Evolutionary conservation across 2,329 filamentous ascomycete species (phyloP).

Genomic region (Verticillium tricorpus): DNA sequence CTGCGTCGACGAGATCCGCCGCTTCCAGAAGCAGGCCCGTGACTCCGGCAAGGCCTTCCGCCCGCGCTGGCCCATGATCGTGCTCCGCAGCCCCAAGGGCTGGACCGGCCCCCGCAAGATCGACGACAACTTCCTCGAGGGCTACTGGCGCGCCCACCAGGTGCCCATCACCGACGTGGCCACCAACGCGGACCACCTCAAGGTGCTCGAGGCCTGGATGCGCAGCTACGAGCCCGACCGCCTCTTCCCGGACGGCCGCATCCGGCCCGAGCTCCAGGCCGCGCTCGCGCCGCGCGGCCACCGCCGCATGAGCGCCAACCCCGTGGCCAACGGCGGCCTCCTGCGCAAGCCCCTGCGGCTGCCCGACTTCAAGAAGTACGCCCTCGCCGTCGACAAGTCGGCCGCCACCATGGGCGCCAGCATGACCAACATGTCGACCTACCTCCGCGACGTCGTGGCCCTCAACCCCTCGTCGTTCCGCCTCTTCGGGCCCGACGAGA

Average conservation of each 20-base stretch:
- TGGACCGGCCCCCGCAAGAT: constrained; percentile 74
- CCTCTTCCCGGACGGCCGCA: constrained; percentile 60
- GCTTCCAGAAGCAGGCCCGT: constrained; percentile 67
- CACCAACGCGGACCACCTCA: constrained; percentile 60
- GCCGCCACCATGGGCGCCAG: constrained; percentile 54
- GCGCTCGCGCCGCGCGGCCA: constrained; percentile 58
- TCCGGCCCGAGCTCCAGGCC: constrained; percentile 57
- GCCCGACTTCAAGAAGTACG: constrained; percentile 67
- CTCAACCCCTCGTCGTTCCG: constrained; percentile 66
- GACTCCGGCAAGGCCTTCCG: constrained; percentile 65
- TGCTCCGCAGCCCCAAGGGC: constrained; percentile 73
- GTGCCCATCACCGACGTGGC: constrained; percentile 69
- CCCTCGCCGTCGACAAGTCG: constrained; percentile 55
- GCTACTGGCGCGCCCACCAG: constrained; percentile 78
- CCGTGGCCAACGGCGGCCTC: constrained; percentile 66
- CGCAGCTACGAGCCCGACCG: constrained; percentile 69
- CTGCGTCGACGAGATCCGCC: constrained; percentile 64
- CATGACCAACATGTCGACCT: constrained; percentile 66
- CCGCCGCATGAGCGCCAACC: constrained; percentile 72
- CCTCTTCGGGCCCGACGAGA: constrained; percentile 76
- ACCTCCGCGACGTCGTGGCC: constrained; percentile 63
- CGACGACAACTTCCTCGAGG: constrained; percentile 65
- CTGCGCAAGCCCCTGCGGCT: constrained; percentile 63
- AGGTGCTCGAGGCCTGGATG: constrained; percentile 73
- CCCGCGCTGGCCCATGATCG: constrained; percentile 73